Base-by-base conservation (phyloP, 352 stramenopile genomes). In the Phytophthora syringae region DNA sequence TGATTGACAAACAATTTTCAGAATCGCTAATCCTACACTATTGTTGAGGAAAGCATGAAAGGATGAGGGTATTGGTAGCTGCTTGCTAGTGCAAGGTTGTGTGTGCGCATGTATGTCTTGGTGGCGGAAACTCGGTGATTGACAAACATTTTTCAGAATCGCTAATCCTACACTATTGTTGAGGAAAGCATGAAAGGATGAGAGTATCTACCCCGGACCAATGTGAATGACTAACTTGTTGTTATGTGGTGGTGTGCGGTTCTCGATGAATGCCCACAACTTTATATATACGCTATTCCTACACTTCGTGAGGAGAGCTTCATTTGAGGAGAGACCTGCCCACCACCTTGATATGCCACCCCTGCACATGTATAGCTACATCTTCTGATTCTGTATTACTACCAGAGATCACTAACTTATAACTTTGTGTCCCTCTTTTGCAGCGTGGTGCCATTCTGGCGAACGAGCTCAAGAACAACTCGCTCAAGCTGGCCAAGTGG, bases 391-490 rank as follows among this genome's bases (percentile, higher is more conserved):
- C 58, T 51, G 3, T 20, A 47, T 12, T 5, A 59, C 11, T 43
- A 22, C 40, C 11, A 51, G 10, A 24, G 13, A 37, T 51, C 11
- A 49, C 42, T 66, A 56, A 72, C 52, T 67, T 27, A 44, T 37
- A 13, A 16, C 22, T 28, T 57, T 22, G 36, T 52, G 52, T 63
- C 55, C 13, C 25, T 51, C 62, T 40, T 34, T 72, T 73, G 32
- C 80, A 99, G 85, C 87, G 94, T 60, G 98, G 97, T 76, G 94
- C 97, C 39, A 96, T 99, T 22, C 76, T 99, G 25, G 97, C 96
- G 5, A 99, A 97, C 55, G 98, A 99, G 80, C 84, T 99, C 48
- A 99, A 99, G 91, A 99, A 99, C 82, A 99, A 99, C 76, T 93
- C 91, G 39, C 98, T 88, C 85, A 99, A 99, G 78, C 74, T 99